Base-by-base conservation (phyloP, 2,329 filamentous ascomycete species). In the Hypomyces rosellus region DNA sequence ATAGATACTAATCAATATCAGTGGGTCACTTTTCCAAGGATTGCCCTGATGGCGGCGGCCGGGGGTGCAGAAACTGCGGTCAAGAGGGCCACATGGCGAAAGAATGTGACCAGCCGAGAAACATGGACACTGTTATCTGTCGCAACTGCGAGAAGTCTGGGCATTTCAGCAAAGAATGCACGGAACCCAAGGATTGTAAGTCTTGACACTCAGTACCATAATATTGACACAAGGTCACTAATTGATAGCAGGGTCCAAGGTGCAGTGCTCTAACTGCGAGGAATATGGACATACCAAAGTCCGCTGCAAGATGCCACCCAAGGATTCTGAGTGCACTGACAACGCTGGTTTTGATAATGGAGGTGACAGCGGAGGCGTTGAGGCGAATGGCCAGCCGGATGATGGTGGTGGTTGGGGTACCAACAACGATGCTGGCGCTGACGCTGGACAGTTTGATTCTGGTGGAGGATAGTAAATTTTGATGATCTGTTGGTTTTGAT, bases 121-220 rank as follows among this genome's bases (percentile, higher is more conserved):
- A 71, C 60, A 65, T 69, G 57, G 66, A 66, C 15, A 60, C 54
- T 11, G 80, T 82, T 3, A 76, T 69, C 9, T 89, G 85, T 68
- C 78, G 77, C 54, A 70, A 78, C 64, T 87, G 84, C 55, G 71
- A 78, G 14, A 73, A 80, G 55, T 71, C 73, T 52, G 83, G 83
- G 3, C 84, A 87, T 59, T 76, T 74, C 56, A 74, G 81, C 49
- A 76, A 74, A 36, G 84, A 88, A 43, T 88, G 82, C 56, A 74
- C 78, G 0, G 72, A 81, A 65, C 81, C 81, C 4, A 68, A 59
- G 25, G 65, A 70, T 41, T 70, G 68, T 70, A 57, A 57, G 66
- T 63, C 25, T 33, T 16, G 14, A 12, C 20, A 44, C 22, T 4
- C 13, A 13, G 20, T 1, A n/a, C 30, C 5, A 13, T 25, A 11